These are phyloP conservation scores for Colletotrichum truncatum DNA, from an alignment of 2,329 filamentous ascomycete species.

Conservation along the genomic window DNA sequence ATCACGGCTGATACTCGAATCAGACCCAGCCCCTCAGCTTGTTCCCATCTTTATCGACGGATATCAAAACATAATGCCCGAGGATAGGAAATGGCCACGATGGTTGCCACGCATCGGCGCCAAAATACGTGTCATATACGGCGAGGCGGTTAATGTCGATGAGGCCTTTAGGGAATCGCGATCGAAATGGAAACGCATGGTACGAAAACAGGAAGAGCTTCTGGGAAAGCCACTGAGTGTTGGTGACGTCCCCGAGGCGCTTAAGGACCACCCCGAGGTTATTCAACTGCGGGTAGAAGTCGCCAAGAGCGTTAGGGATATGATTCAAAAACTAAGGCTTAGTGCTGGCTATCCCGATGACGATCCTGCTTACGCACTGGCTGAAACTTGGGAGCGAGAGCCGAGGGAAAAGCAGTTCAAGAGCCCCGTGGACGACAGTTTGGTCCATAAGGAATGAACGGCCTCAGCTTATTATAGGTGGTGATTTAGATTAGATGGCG, in stretches of 20 bases:
- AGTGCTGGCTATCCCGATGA: conserved; percentile 80
- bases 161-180: conserved; percentile 81
- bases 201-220: conserved; percentile 52
- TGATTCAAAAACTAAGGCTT: conserved; percentile 81
- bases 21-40: conserved; percentile 85
- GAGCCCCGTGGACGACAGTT: conserved; percentile 63
- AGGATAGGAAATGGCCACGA: conserved; percentile 80
- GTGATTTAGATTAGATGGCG: background rate
- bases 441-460: conserved; percentile 43
- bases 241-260: conserved; percentile 71
- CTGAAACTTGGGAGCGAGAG: conserved; percentile 79
- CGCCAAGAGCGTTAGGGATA: conserved; percentile 78
- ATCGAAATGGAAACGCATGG: conserved; percentile 76
- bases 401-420: conserved; percentile 57
- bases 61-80: conserved; percentile 87
- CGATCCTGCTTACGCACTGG: conserved; percentile 78
- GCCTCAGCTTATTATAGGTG: too few species aligned
- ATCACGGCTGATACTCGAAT: conserved; percentile 89
- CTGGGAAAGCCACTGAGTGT: conserved; percentile 34
- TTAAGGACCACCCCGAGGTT: conserved; percentile 79
- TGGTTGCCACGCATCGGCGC: conserved; percentile 82
- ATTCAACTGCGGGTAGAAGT: conserved; percentile 78
- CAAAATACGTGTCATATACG: conserved; percentile 78
- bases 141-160: conserved; percentile 79
- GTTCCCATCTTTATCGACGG: conserved; percentile 96